Evolutionary conservation across 2,329 filamentous ascomycete species (phyloP).

Genomic region (Coniochaeta prunicola): DNA sequence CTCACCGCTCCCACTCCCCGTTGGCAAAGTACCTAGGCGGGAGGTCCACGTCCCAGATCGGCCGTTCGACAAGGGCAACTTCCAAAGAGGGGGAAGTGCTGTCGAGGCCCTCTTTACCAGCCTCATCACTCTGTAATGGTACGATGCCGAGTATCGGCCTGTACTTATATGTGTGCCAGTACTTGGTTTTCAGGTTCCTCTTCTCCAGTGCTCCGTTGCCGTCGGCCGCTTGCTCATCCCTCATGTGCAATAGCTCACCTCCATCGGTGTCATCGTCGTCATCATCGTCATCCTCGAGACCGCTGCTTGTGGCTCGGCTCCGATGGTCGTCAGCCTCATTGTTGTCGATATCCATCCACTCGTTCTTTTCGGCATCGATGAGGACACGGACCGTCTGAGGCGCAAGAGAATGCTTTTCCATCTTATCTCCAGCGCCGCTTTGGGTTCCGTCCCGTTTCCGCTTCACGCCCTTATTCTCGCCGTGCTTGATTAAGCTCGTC

Average conservation of each 20-base stretch:
- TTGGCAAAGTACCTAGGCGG: constrained; percentile 62
- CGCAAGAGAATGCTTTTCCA: constrained; percentile 36
- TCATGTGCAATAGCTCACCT: constrained; percentile 19
- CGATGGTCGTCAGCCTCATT: constrained; percentile 19
- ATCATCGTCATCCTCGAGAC: constrained; percentile 27
- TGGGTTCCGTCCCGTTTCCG: constrained; percentile 44
- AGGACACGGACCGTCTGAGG: constrained; percentile 32
- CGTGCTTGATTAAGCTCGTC: constrained; percentile 16
- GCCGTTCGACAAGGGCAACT: constrained; percentile 82
- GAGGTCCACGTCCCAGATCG: constrained; percentile 74
- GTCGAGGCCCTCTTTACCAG: constrained; percentile 7
- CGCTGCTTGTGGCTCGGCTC: constrained; percentile 22
- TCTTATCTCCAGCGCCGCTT: constrained; percentile 46
- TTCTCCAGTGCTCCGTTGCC: constrained; percentile 26
- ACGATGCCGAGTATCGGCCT: constrained; percentile 78
- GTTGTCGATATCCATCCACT: constrained; percentile 27
- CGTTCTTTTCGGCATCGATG: constrained; percentile 28
- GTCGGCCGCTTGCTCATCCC: constrained; percentile 29
- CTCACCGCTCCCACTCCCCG: constrained; percentile 40
- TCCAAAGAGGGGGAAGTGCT: constrained; percentile 43
- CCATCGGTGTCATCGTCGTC: constrained; percentile 24
- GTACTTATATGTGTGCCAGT: constrained; percentile 90
- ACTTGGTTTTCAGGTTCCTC: constrained; percentile 24
- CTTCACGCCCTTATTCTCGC: constrained; percentile 36
- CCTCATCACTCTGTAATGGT: constrained; percentile 28